Base-by-base conservation (phyloP, 2,329 filamentous ascomycete species). In the Aspergillus sp. region DNA sequence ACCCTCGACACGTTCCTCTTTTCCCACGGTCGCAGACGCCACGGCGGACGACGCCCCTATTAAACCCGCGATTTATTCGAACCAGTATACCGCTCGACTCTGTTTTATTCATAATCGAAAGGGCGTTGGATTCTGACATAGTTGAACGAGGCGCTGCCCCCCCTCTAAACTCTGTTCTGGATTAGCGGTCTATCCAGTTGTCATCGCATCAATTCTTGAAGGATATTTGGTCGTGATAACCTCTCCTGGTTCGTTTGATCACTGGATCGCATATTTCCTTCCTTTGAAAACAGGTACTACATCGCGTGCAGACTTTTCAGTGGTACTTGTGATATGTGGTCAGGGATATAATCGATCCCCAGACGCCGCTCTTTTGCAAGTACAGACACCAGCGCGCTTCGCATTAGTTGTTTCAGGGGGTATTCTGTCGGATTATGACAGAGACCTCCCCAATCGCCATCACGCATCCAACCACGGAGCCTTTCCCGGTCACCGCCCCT, bases 351-450 rank as follows among this genome's bases (percentile, higher is more conserved):
- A 62, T 55, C 52, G 59, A 56, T 56, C 50, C 53, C 55, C 54
- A 48, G 45, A 56, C 56, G 57, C 52, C 57, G 39, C 47, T 56
- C 54, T 45, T 57, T 59, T 56, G 56, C 59, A 63, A 61, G 53
- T 60, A 59, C 59, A 63, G 57, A 57, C 60, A 58, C 59, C 58
- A 61, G 61, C 60, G 60, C 61, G 62, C 64, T 64, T 67, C 65
- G 62, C 66, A 61, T 67, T 67, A 57, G 68, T 34, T 68, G 60
- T 66, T 62, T 68, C 75, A 77, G 75, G 77, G 75, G 77, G 75
- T 74, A 69, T 70, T 74, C 76, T 79, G 79, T 79, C 79, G 68
- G 77, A 80, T 75, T 80, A 81, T 81, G 79, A 80, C 79, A 79
- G 79, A 80, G 78, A 77, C 76, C 77, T 78, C 75, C 74, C 77